Conservation (phyloP, 2,329 filamentous ascomycete species). For the Didymella lethalis region DNA sequence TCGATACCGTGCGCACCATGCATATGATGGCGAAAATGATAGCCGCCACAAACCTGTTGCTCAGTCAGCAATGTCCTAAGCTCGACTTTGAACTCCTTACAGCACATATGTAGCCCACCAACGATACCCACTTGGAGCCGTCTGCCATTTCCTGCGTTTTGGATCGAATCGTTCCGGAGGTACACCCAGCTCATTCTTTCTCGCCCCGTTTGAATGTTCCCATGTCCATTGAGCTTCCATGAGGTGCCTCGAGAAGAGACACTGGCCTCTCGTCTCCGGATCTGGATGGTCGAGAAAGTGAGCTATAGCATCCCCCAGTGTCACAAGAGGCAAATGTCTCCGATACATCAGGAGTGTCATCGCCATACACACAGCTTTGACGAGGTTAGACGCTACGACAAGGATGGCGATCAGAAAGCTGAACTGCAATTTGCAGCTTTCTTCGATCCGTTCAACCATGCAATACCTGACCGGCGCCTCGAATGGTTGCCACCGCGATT, state of each 20-base stretch:
- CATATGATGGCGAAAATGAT: constrained; percentile 10
- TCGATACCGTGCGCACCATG: not conserved
- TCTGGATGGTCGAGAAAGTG: constrained; percentile 13
- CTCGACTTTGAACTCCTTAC: not conserved
- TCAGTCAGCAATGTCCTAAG: too few species aligned
- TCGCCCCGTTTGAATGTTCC: constrained; percentile 1
- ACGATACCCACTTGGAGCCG: constrained; percentile 5
- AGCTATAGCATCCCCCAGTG: constrained; percentile 5
- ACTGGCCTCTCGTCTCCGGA: constrained; percentile 6
- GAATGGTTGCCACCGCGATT: constrained; percentile 23
- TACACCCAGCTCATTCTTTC: constrained; percentile 7
- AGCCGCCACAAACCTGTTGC: not conserved
- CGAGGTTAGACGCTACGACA: not conserved
- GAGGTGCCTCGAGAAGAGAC: constrained; percentile 3
- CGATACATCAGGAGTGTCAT: constrained; percentile 1
- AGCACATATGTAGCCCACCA: constrained; percentile 3
- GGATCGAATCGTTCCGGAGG: constrained; percentile 1
- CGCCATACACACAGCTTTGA: constrained; percentile 11
- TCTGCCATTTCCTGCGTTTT: constrained; percentile 3
- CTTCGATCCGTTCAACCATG: constrained; percentile 26
- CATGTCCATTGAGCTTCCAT: constrained; percentile 12
- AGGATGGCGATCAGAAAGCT: constrained; percentile 2
- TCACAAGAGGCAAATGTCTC: constrained; percentile 1
- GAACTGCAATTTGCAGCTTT: constrained; percentile 16
- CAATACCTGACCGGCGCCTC: constrained; percentile 27